A percentile compares a stretch with the other conserved stretches of the same genome.
Conservation (phyloP, 768 basidiomycete genomes). For the Suillus lakei region DNA sequence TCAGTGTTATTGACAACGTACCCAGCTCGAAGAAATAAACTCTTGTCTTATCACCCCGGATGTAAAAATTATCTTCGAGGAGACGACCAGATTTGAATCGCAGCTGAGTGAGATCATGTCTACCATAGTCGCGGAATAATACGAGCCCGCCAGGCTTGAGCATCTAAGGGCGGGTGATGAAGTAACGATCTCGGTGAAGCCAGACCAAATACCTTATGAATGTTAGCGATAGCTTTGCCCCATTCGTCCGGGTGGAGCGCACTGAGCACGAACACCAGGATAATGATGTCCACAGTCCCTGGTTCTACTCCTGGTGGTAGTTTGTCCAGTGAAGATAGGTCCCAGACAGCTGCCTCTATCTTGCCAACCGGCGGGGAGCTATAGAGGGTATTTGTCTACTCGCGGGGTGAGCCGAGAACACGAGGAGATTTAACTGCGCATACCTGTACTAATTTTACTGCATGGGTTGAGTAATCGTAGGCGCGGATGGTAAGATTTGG, state of each 20-base stretch:
- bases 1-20: slow-evolving; percentile 31
- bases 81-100: slow-evolving; percentile 89
- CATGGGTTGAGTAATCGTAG: slow-evolving; percentile 90
- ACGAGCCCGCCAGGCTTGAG: slow-evolving; percentile 88
- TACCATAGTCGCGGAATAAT: slow-evolving; percentile 92
- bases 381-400: slow-evolving; percentile 76
- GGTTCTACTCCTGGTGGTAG: slow-evolving; percentile 69
- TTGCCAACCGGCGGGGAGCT: slow-evolving; percentile 65
- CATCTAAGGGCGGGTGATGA: slow-evolving; percentile 54
- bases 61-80: slow-evolving; percentile 93
- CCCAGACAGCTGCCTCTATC: slow-evolving; percentile 88
- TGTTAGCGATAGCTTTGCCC: slow-evolving; percentile 79
- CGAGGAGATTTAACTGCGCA: slow-evolving; percentile 17
- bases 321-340: slow-evolving; percentile 67
- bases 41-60: slow-evolving; percentile 94
- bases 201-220: slow-evolving; percentile 58
- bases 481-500: slow-evolving; percentile 74
- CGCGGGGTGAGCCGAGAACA: neutral
- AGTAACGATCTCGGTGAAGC: slow-evolving; percentile 7
- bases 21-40: slow-evolving; percentile 97
- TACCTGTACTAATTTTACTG: slow-evolving; percentile 89
- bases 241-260: slow-evolving; percentile 95
- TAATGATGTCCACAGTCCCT: slow-evolving; percentile 80
- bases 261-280: slow-evolving; percentile 93
- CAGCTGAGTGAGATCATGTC: slow-evolving; percentile 93